These are phyloP conservation scores for Hansenula anomala DNA, from an alignment of 1,139 yeast species.

Conservation along the genomic window DNA sequence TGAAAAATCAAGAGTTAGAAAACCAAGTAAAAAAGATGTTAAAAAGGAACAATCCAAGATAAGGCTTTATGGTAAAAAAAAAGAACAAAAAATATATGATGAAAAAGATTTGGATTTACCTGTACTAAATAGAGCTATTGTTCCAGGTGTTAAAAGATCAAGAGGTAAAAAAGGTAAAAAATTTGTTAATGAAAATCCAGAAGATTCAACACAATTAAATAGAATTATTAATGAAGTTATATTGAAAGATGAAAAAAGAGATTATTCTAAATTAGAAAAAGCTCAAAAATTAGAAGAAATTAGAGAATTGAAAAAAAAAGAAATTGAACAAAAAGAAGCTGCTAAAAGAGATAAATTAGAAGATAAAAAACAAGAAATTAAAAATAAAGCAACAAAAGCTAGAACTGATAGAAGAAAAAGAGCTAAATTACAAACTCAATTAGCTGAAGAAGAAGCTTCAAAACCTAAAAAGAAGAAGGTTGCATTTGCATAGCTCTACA, in stretches of 20 bases:
- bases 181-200: slow-evolving; percentile 58
- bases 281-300: slow-evolving; percentile 86
- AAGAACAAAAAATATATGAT: slow-evolving; percentile 51
- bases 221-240: slow-evolving; percentile 77
- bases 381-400: slow-evolving; percentile 63
- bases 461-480: slow-evolving; percentile 36
- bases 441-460: slow-evolving; percentile 30
- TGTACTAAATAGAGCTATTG: slow-evolving; percentile 70
- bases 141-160: slow-evolving; percentile 76
- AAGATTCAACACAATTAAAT: slow-evolving; percentile 56
- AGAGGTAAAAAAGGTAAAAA: slow-evolving; percentile 92
- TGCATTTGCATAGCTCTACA: slow-evolving; percentile 19
- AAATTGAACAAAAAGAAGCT: slow-evolving; percentile 78
- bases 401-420: slow-evolving; percentile 66
- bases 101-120: slow-evolving; percentile 82
- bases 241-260: slow-evolving; percentile 74
- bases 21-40: slow-evolving; percentile 46
- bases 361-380: slow-evolving; percentile 73
- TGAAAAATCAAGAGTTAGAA: slow-evolving; percentile 51
- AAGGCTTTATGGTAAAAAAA: slow-evolving; percentile 66
- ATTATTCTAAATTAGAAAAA: slow-evolving; percentile 87
- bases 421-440: slow-evolving; percentile 43
- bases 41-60: slow-evolving; percentile 63
- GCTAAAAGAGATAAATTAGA: slow-evolving; percentile 67
- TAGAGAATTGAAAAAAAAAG: slow-evolving; percentile 80